Conservation (phyloP, 768 basidiomycete species). For the Amanita inopinata region DNA sequence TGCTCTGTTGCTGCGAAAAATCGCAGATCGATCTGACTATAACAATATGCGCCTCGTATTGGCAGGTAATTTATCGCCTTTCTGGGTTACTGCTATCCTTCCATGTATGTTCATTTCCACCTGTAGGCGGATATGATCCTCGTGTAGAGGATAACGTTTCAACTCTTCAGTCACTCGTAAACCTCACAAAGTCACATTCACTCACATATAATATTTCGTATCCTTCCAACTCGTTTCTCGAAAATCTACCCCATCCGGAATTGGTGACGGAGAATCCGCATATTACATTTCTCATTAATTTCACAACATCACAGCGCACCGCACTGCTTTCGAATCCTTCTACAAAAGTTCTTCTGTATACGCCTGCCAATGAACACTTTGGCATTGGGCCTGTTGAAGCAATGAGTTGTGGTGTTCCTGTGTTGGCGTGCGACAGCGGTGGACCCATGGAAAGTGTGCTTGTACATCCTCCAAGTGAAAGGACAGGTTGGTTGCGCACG, state of each 20-base stretch:
- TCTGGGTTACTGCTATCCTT: neutral
- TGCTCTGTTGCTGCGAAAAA: slow-evolving; percentile 35
- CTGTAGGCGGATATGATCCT: slow-evolving; percentile 86
- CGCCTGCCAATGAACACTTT: slow-evolving; percentile 93
- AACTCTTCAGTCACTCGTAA: slow-evolving; percentile 54
- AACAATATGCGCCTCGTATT: slow-evolving; percentile 59
- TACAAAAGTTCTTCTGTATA: slow-evolving; percentile 79
- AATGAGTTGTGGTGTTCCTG: slow-evolving; percentile 86
- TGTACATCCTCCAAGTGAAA: slow-evolving; percentile 23
- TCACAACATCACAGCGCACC: slow-evolving; percentile 75
- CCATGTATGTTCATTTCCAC: slow-evolving; percentile 2
- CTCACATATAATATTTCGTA: slow-evolving; percentile 53
- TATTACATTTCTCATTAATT: slow-evolving; percentile 86
- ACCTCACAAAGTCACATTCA: slow-evolving; percentile 39
- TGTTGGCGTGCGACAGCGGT: slow-evolving; percentile 78
- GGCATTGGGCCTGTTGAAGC: slow-evolving; percentile 95
- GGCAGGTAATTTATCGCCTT: slow-evolving; percentile 42
- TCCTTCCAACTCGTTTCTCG: slow-evolving; percentile 30
- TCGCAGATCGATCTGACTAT: slow-evolving; percentile 15
- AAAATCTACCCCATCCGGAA: slow-evolving; percentile 29
- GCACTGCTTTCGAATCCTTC: slow-evolving; percentile 60
- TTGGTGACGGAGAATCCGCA: slow-evolving; percentile 36
- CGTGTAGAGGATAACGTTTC: slow-evolving; percentile 77
- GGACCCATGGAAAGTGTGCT: slow-evolving; percentile 86
- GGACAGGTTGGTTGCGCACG: slow-evolving; percentile 71